These are phyloP conservation scores for Pichia sp. DNA, from an alignment of 1,139 yeast species.

Conservation along the genomic window DNA sequence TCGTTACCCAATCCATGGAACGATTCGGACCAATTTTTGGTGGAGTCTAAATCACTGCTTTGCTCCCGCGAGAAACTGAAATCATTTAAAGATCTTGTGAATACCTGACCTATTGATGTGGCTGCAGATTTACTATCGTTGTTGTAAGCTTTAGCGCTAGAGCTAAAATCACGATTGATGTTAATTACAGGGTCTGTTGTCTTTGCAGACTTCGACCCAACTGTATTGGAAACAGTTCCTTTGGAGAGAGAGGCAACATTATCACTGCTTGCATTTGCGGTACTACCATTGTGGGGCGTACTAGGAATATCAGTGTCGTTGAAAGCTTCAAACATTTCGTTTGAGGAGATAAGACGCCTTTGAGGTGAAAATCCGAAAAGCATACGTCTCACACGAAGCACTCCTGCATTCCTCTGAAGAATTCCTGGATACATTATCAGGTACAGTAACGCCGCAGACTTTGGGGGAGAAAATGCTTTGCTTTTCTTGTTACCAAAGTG, in stretches of 20 bases:
- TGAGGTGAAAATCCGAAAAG: neutral
- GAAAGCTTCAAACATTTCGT: constrained; percentile 23
- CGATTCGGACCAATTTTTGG: constrained; percentile 66
- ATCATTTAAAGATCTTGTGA: constrained; percentile 25
- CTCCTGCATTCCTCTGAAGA: neutral
- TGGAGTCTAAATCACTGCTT: constrained; percentile 23
- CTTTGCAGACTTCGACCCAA: neutral
- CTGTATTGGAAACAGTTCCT: neutral
- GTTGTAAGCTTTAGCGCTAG: constrained; percentile 4
- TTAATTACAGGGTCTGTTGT: constrained; percentile 27
- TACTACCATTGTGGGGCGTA: neutral
- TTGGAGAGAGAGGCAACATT: neutral
- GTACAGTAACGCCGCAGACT: no score
- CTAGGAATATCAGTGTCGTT: neutral
- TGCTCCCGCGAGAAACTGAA: constrained; percentile 13
- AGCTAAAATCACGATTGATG: constrained; percentile 19
- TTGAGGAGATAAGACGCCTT: constrained; percentile 14
- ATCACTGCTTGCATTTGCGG: neutral
- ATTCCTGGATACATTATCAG: neutral
- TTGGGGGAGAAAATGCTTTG: no score
- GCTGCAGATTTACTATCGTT: neutral
- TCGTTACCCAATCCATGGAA: constrained; percentile 78
- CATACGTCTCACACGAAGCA: neutral
- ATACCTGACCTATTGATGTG: constrained; percentile 19
- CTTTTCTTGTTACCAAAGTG: no score